Evolutionary conservation across 2,329 filamentous ascomycete species (phyloP).

Genomic region (Passalora sequoiae): DNA sequence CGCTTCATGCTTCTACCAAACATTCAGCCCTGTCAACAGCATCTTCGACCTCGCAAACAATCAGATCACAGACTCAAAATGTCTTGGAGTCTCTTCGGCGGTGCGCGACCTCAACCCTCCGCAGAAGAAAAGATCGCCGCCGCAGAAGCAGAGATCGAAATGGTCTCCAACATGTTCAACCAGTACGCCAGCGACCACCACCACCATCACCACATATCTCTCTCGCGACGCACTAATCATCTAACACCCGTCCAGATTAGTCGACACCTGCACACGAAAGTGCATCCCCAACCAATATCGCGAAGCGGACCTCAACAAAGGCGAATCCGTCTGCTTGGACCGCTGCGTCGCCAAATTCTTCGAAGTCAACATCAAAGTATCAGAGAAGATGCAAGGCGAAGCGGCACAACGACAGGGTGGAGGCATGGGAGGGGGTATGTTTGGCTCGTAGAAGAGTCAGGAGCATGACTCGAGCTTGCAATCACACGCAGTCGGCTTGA

Average conservation of each 20-base stretch:
- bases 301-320: constrained; percentile 96
- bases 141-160: constrained; percentile 95
- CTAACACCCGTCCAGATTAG: constrained; percentile 45
- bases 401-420: constrained; percentile 61
- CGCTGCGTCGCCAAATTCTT: constrained; percentile 98
- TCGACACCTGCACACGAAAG: constrained; percentile 86
- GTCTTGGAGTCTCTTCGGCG: constrained; percentile 67
- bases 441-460: constrained; percentile 15
- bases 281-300: constrained; percentile 90
- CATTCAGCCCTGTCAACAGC: too few relatives aligned
- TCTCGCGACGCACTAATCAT: constrained; percentile 3
- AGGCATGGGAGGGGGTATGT: constrained; percentile 42
- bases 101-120: constrained; percentile 74
- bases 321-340: constrained; percentile 96
- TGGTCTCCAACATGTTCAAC: constrained; percentile 97
- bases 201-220: not conserved
- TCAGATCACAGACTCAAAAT: constrained; percentile 38
- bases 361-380: constrained; percentile 96
- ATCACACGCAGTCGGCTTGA: too few relatives aligned
- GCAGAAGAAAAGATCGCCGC: constrained; percentile 96
- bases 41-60: too few relatives aligned
- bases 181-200: constrained; percentile 64
- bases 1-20: not conserved
- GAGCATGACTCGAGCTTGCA: not conserved
- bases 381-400: constrained; percentile 91